Evolutionary conservation across 2,329 filamentous ascomycete species (phyloP), one percentile per base, ranked within the genome.

Genomic region (Arthrobotrys sinensis): DNA sequence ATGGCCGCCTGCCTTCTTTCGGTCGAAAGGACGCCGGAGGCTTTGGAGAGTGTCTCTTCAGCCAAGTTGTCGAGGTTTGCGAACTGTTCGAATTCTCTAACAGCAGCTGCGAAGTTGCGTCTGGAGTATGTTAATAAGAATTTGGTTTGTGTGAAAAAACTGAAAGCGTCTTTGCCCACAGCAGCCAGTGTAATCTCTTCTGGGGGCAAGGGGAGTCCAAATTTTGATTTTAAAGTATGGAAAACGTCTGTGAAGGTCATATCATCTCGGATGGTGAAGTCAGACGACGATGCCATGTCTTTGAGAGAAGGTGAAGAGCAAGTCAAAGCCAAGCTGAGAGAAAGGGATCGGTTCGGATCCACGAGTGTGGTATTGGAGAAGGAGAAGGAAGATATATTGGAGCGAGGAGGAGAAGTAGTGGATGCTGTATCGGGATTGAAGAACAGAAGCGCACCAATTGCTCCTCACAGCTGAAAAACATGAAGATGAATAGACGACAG

Each of bases 191-290:
- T 67, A 12, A 66, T 50, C 45, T 77, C 50, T 8, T 77, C 73
- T 12, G 73, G 73, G 14, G 66, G 73, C 14, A 77, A 34, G 10
- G 73, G 73, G 8, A 77, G 45, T 7, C 60, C 73, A 14, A 77
- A 77, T 52, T 67, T 70, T 1, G 48, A 5, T 62, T 62, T 70
- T 3, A 77, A 34, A 0, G 38, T 40, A 32, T 71, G 60, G 43
- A 77, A 77, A 32, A 71, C 73, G 12, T 77, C 66, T 45, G 34
- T 60, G 7, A 50, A 60, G 19, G n/a, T 36, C 60, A 50, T 62
- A 45, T 53, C 62, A 52, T 71, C 34, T 19, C 32, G 50, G 43
- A 77, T 50, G 14, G 50, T 38, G 24, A 60, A 57, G n/a, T 48
- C 19, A 40, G 64, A 36, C 21, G 48, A 60, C 10, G 55, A 43